Conservation (phyloP, 192 early-diverging fungal genomes). For the Chytriomyces confervae region DNA sequence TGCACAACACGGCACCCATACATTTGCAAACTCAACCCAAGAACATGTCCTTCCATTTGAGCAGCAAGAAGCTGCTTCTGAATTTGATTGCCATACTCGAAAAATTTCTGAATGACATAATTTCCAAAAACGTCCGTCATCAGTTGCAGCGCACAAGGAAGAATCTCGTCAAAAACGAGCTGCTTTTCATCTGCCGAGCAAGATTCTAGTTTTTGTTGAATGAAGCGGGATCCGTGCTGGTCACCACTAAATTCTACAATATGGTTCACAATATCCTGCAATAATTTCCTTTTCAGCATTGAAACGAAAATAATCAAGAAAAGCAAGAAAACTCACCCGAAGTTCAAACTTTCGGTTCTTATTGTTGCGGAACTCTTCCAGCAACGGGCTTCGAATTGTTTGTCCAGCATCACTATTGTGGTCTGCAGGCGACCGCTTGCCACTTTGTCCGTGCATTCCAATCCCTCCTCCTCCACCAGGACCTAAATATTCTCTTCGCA, state of each 20-base stretch:
- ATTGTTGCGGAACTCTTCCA: constrained; percentile 98
- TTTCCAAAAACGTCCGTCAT: constrained; percentile 99
- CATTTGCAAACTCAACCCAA: constrained; percentile 96
- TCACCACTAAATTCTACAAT: constrained; percentile 99
- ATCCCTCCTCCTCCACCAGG: not conserved
- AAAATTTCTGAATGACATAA: constrained; percentile 99
- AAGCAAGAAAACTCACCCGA: constrained; percentile 56
- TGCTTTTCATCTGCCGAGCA: constrained; percentile 93
- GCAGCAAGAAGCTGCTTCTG: constrained; percentile 92
- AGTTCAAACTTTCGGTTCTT: constrained; percentile 98
- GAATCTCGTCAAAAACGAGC: constrained; percentile 95
- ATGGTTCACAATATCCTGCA: constrained; percentile 85
- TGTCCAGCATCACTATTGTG: constrained; percentile 51
- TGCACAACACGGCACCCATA: constrained; percentile 99
- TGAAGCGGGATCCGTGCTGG: constrained; percentile 98
- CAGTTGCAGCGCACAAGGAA: constrained; percentile 86
- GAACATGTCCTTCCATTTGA: constrained; percentile 95
- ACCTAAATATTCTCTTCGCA: constrained; percentile 52
- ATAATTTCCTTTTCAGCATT: not conserved
- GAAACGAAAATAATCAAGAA: not conserved
- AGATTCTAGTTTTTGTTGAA: constrained; percentile 97
- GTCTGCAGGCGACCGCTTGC: constrained; percentile 13
- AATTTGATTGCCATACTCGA: constrained; percentile 92
- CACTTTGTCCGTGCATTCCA: not conserved
- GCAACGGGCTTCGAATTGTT: constrained; percentile 77